These are phyloP conservation scores for Lagenaria siceraria DNA, from an alignment of 306 rosid species.

Conservation along the genomic window DNA sequence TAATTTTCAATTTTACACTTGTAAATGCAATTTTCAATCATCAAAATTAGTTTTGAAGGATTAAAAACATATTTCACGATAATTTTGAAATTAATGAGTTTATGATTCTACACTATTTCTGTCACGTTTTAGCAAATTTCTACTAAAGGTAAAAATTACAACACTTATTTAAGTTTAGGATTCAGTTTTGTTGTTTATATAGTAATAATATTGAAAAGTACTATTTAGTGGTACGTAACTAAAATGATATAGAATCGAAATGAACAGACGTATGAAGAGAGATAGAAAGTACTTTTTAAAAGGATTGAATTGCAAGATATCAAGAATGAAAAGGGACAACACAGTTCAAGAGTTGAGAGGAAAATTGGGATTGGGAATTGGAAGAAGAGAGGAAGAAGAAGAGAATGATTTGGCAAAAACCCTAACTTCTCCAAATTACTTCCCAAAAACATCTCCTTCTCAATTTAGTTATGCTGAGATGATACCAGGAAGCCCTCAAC, in stretches of 20 bases:
- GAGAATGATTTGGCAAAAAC: conserved; percentile 7
- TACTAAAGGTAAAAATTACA: too few species aligned
- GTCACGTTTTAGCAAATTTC: too few species aligned
- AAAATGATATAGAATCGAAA: not conserved
- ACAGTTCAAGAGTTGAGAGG: conserved; percentile 29
- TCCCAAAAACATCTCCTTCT: not conserved
- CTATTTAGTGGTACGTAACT: too few species aligned
- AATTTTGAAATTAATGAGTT: too few species aligned
- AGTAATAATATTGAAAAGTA: too few species aligned
- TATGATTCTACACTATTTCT: too few species aligned
- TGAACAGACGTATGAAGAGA: conserved; percentile 47
- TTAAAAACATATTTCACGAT: too few species aligned
- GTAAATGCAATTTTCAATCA: too few species aligned
- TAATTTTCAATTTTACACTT: too few species aligned
- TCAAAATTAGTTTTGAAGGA: too few species aligned
- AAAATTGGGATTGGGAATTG: not conserved
- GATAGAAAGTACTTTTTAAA: conserved; percentile 32
- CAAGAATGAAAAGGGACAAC: conserved; percentile 31
- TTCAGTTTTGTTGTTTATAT: too few species aligned
- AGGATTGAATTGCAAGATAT: conserved; percentile 32
- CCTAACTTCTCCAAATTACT: not conserved
- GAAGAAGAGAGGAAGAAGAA: not conserved
- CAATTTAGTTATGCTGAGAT: conserved; percentile 39
- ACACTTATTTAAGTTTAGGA: too few species aligned
- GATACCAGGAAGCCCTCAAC: conserved; percentile 49